Percentiles rank a stretch among this genome's conserved stretches.
Evolutionary conservation across 2,329 filamentous ascomycete genomes (phyloP).

Genomic region (Fonsecaea pedrosoi): DNA sequence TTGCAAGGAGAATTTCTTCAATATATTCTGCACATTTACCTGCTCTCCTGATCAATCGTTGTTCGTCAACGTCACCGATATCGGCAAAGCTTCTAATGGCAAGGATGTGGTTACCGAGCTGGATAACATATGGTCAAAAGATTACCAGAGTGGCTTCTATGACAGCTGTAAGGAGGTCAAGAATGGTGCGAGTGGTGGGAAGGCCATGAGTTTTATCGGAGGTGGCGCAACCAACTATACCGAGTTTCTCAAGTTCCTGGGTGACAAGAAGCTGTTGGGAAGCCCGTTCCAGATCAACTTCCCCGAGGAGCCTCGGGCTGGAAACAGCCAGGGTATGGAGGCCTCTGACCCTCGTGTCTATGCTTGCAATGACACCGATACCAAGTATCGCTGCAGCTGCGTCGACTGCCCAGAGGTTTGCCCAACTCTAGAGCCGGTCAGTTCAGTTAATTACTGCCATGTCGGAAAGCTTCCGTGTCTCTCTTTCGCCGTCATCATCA

Average conservation of each 20-base stretch:
- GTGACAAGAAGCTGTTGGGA: slow-evolving; percentile 83
- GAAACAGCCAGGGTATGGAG: slow-evolving; percentile 70
- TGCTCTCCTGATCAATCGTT: slow-evolving; percentile 96
- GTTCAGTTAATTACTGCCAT: slow-evolving; percentile 72
- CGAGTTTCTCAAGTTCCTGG: slow-evolving; percentile 86
- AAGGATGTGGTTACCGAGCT: slow-evolving; percentile 81
- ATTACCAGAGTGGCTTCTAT: slow-evolving; percentile 88
- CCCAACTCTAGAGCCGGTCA: slow-evolving; percentile 78
- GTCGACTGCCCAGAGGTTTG: slow-evolving; percentile 90
- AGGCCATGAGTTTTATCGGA: slow-evolving; percentile 94
- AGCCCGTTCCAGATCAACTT: slow-evolving; percentile 99
- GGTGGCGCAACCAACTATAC: slow-evolving; percentile 91
- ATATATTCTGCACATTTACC: slow-evolving; percentile 96
- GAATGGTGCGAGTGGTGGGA: slow-evolving; percentile 90
- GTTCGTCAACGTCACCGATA: slow-evolving; percentile 89
- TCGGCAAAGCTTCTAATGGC: slow-evolving; percentile 59
- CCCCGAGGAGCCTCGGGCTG: slow-evolving; percentile 61
- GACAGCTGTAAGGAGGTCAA: slow-evolving; percentile 99
- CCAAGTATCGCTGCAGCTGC: slow-evolving; percentile 86
- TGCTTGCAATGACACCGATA: slow-evolving; percentile 87
- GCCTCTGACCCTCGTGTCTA: slow-evolving; percentile 75
- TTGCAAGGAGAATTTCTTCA: slow-evolving; percentile 98
- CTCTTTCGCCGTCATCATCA: slow-evolving; percentile 87
- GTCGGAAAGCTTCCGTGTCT: slow-evolving; percentile 90
- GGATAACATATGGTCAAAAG: slow-evolving; percentile 83